These are phyloP conservation scores for Podospora comata DNA, from an alignment of 495 filamentous ascomycete genomes.

Conservation along the genomic window DNA sequence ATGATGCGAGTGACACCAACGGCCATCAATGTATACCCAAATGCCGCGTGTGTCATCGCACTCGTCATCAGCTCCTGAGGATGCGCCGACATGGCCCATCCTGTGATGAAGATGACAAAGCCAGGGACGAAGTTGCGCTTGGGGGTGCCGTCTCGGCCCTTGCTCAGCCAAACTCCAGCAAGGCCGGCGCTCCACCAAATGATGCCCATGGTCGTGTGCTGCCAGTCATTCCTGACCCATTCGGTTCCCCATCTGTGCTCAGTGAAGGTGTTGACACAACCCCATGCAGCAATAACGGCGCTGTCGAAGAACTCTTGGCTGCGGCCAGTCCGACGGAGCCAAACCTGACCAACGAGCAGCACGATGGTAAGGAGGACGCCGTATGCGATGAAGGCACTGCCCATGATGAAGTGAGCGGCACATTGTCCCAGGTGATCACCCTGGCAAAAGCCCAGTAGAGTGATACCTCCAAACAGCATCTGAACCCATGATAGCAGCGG, in stretches of 20 bases:
- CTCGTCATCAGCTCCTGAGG: slow-evolving; percentile 78
- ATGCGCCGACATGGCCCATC: slow-evolving; percentile 92
- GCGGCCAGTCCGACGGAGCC: slow-evolving; percentile 78
- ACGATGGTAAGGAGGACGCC: slow-evolving; percentile 84
- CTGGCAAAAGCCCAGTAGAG: slow-evolving; percentile 88
- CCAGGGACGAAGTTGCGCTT: slow-evolving; percentile 91
- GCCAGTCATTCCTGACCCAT: slow-evolving; percentile 94
- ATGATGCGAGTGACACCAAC: slow-evolving; percentile 81
- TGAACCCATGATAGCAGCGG: slow-evolving; percentile 87
- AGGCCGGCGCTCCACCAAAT: slow-evolving; percentile 96
- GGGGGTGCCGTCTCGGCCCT: slow-evolving; percentile 74
- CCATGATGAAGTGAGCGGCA: slow-evolving; percentile 97
- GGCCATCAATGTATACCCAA: slow-evolving; percentile 93
- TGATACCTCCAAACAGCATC: slow-evolving; percentile 96
- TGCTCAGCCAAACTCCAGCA: slow-evolving; percentile 86
- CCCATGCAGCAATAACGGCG: slow-evolving; percentile 86
- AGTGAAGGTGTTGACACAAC: slow-evolving; percentile 95
- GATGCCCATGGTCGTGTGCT: slow-evolving; percentile 96
- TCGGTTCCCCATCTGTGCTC: slow-evolving; percentile 88
- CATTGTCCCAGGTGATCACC: slow-evolving; percentile 92
- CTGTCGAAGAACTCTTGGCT: slow-evolving; percentile 98
- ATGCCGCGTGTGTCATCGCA: slow-evolving; percentile 85
- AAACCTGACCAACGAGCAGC: slow-evolving; percentile 81
- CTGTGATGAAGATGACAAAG: slow-evolving; percentile 85
- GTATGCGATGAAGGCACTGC: slow-evolving; percentile 91